phyloP scores from a whole-genome alignment of 164 flowering plant species.

The Kalanchoe fedtschenkoi region DNA sequence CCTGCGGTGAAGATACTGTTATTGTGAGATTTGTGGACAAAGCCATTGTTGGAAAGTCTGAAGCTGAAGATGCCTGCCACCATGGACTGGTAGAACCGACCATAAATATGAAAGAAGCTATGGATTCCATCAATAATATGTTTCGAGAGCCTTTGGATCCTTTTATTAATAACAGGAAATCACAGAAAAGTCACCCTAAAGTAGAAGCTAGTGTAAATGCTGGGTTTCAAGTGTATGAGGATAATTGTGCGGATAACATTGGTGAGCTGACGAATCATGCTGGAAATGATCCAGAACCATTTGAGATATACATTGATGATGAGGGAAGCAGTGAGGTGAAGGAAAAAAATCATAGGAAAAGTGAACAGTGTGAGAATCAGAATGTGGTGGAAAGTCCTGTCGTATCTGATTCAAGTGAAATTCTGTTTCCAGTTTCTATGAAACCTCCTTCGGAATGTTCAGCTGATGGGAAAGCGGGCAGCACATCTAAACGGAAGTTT shows the following conservation, averaged over 20 bases:
- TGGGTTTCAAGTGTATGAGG: conserved; percentile 48
- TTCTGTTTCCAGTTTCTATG: conserved; percentile 36
- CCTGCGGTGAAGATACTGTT: conserved; percentile 50
- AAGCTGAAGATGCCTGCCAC: conserved; percentile 84
- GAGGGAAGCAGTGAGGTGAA: conserved; percentile 24
- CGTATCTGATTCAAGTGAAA: conserved; percentile 18
- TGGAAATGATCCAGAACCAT: conserved; percentile 28
- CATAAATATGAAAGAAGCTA: conserved; percentile 82
- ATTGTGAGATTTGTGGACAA: conserved; percentile 62
- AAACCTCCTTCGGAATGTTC: conserved; percentile 36
- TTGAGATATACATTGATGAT: conserved; percentile 52
- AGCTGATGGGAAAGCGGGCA: conserved; percentile 18
- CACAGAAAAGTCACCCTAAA: conserved; percentile 23
- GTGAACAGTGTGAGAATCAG: conserved; percentile 10
- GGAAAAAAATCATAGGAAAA: conserved; percentile 13
- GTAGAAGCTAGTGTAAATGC: conserved; percentile 17
- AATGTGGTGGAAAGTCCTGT: conserved; percentile 13
- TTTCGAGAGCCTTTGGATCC: conserved; percentile 74
- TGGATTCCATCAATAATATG: conserved; percentile 81
- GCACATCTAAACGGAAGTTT: conserved; percentile 17
- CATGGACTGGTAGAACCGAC: conserved; percentile 97
- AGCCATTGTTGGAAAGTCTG: conserved; percentile 67
- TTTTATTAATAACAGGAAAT: conserved; percentile 24
- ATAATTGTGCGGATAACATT: conserved; percentile 33
- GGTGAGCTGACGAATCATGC: conserved; percentile 10